These are phyloP conservation scores for Tuber brumale DNA, from an alignment of 495 filamentous ascomycete genomes.

Conservation along the genomic window DNA sequence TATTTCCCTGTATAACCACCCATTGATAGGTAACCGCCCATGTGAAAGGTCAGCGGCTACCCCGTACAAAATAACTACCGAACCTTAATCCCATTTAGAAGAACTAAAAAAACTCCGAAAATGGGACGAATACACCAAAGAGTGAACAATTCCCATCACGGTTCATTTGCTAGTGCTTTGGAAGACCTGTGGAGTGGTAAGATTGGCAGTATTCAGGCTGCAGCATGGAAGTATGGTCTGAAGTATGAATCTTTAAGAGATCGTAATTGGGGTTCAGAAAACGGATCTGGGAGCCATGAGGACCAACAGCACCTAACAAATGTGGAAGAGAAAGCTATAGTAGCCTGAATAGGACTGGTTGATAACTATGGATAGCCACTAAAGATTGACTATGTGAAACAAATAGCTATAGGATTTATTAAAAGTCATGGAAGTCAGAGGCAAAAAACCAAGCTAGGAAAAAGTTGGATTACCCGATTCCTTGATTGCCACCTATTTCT, in stretches of 20 bases:
- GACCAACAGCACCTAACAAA: background rate
- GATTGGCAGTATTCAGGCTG: background rate
- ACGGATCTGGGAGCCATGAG: background rate
- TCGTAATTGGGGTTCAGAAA: background rate
- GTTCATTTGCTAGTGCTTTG: too few species aligned
- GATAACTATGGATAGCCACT: too few species aligned
- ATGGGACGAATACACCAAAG: too few species aligned
- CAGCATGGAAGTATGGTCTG: background rate
- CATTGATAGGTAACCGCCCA: too few species aligned
- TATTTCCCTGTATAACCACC: too few species aligned
- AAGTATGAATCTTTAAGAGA: background rate
- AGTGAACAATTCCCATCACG: too few species aligned
- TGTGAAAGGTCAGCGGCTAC: too few species aligned
- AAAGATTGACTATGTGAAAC: too few species aligned
- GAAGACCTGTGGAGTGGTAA: too few species aligned
- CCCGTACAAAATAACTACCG: too few species aligned
- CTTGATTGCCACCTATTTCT: background rate
- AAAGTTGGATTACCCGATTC: conserved; percentile 5
- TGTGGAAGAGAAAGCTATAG: background rate
- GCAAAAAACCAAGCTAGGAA: background rate
- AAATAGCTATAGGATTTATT: background rate
- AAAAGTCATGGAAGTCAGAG: background rate
- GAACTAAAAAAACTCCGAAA: too few species aligned
- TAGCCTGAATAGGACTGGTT: background rate
- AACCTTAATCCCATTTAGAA: too few species aligned